Evolutionary conservation across 2,329 filamentous ascomycete species (phyloP).

Genomic region (Colletotrichum viniferum): DNA sequence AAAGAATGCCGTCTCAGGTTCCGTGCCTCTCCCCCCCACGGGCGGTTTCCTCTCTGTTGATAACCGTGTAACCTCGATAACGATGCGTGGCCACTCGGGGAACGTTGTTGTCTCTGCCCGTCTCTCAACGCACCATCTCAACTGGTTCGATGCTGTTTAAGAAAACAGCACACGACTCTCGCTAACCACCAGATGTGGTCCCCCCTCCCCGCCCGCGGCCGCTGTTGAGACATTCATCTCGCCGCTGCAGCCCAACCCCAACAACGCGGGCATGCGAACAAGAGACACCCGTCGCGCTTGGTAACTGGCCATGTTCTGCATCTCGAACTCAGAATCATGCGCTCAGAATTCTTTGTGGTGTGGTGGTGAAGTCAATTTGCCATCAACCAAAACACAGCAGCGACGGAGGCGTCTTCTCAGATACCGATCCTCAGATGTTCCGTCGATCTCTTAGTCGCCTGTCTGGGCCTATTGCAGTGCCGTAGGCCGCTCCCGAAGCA

Average conservation of each 20-base stretch:
- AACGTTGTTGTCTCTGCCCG: not conserved
- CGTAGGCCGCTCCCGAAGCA: not conserved
- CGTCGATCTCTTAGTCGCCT: not conserved
- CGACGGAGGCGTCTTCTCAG: not conserved
- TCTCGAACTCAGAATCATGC: not conserved
- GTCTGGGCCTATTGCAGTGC: not conserved
- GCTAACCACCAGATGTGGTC: not conserved
- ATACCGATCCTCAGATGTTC: not conserved
- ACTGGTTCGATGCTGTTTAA: not conserved
- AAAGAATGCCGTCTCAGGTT: not conserved
- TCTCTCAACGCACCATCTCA: not conserved
- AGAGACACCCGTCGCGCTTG: not conserved
- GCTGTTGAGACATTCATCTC: constrained; percentile 15
- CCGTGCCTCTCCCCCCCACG: not conserved
- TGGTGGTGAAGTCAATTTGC: not conserved
- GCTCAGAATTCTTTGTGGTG: not conserved
- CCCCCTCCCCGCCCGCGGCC: not conserved
- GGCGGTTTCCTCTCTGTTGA: not conserved
- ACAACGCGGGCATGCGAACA: not conserved
- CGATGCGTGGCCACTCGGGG: not conserved
- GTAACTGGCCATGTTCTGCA: not conserved
- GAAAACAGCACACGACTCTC: not conserved
- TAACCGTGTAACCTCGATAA: not conserved
- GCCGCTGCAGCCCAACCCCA: constrained; percentile 1
- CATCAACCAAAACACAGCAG: not conserved